phyloP scores from a whole-genome alignment of 2,329 filamentous ascomycete genomes.

The Dryadomyces quercus-mongolicae region DNA sequence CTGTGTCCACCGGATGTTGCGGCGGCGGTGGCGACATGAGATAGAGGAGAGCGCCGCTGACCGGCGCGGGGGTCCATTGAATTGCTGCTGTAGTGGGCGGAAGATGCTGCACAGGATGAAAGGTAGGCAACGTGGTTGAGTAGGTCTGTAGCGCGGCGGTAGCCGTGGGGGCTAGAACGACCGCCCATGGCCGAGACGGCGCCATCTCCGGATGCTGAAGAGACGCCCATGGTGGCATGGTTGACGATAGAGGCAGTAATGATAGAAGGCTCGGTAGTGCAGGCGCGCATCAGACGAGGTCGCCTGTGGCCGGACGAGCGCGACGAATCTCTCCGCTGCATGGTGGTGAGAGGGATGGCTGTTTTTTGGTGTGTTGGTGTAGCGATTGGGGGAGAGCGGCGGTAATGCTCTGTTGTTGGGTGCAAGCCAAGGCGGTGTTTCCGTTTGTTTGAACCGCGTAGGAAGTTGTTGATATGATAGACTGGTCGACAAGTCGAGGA shows the following conservation, averaged over 20 bases:
- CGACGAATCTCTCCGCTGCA: constrained; percentile 21
- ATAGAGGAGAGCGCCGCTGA: neutral
- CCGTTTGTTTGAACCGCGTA: neutral
- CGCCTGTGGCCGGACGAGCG: constrained; percentile 29
- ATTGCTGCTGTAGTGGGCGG: neutral
- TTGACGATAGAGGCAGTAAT: constrained; percentile 43
- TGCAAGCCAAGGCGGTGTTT: neutral
- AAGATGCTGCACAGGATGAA: constrained; percentile 17
- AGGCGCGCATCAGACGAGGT: constrained; percentile 41
- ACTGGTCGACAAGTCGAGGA: no score
- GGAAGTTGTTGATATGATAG: no score
- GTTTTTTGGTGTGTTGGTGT: no score
- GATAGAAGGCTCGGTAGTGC: constrained; percentile 44
- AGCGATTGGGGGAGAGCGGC: neutral
- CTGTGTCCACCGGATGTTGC: neutral
- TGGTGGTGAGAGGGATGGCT: neutral
- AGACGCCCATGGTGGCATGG: constrained; percentile 28
- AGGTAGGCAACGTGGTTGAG: constrained; percentile 41
- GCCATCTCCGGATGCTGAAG: neutral
- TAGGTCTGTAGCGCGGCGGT: constrained; percentile 39
- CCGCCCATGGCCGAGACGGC: neutral
- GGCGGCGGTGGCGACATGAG: neutral
- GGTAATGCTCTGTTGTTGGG: neutral
- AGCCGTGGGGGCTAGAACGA: neutral
- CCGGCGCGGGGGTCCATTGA: neutral